Evolutionary conservation across 2,329 filamentous ascomycete species (phyloP), one percentile per base, ranked within the genome.

Genomic region (Hymenoscyphus infarciens): DNA sequence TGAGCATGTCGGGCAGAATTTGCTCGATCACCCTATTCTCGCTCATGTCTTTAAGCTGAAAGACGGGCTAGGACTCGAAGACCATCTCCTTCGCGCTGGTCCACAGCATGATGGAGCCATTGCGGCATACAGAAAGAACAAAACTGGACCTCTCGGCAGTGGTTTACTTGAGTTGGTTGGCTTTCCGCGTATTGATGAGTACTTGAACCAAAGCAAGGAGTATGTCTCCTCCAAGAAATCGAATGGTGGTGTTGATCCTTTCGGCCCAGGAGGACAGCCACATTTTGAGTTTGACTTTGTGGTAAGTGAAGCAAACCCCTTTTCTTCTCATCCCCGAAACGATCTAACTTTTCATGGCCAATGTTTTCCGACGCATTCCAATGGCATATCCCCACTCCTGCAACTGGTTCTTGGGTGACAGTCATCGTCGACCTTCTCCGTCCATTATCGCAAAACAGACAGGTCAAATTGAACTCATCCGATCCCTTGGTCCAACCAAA

Each of bases 241-340:
- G 2, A 80, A 81, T 59, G 75, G 72, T 10, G 74, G 73, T 2
- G 60, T 72, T 0, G 83, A 86, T 61, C 83, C 83, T 2, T 86
- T 86, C 68, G 79, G 79, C 1, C 83, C 83, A 0, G 76, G 74
- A 3, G 83, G 82, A 6, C 82, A 86, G 71, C 83, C 84, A 29
- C 83, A 86, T 66, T 86, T 86, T 66, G 83, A 86, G 73, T 77
- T 86, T 38, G 84, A 87, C 73, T 87, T 87, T 68, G 81, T 88
- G 11, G 63, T 62, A 60, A 29, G 63, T 64, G 52, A 15, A 25
- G 15, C 52, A 6, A 35, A 13, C 33, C 33, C 33, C 33, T 35
- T 35, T 2, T 35, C 7, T 13, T 13, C 10, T 35, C 33, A 11
- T 35, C 2, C 8, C 11, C 2, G 13, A 35, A 2, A 11, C 2